These are phyloP conservation scores for Saccharomyces hybrid DNA, from an alignment of 1,139 yeast genomes.

Conservation along the genomic window DNA sequence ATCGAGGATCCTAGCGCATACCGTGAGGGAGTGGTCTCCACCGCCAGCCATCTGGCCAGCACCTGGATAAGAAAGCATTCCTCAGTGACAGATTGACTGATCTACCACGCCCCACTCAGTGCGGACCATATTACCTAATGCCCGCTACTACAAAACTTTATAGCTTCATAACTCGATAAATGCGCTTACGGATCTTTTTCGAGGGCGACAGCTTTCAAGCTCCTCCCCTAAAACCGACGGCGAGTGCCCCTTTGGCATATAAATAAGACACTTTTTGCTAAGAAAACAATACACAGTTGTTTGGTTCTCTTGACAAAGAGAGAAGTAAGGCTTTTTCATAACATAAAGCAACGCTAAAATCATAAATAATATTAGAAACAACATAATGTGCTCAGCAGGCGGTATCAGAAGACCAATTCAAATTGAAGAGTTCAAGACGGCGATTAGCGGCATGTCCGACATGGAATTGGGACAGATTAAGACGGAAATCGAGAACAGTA, in stretches of 20 bases:
- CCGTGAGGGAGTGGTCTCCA: constrained; percentile 6
- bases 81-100: neutral
- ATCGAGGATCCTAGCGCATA: constrained; percentile 2
- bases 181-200: constrained; percentile 1
- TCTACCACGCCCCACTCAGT: too few relatives aligned
- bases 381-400: constrained; percentile 14
- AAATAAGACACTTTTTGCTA: neutral
- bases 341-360: neutral
- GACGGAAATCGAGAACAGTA: constrained; percentile 30
- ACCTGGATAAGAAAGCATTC: neutral
- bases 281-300: neutral
- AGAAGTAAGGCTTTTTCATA: neutral
- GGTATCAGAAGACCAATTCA: constrained; percentile 33
- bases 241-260: neutral
- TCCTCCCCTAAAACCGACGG: neutral
- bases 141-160: neutral
- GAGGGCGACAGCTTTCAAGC: neutral
- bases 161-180: neutral
- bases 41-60: constrained; percentile 2
- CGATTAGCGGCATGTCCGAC: constrained; percentile 32
- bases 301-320: neutral
- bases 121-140: neutral
- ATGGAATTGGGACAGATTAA: constrained; percentile 28
- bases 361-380: neutral
- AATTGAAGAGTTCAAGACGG: constrained; percentile 33